A percentile compares a stretch with the other conserved stretches of the same genome.
Evolutionary conservation across 306 rosid genomes (phyloP).

Genomic region (Notholithocarpus densiflorus): DNA sequence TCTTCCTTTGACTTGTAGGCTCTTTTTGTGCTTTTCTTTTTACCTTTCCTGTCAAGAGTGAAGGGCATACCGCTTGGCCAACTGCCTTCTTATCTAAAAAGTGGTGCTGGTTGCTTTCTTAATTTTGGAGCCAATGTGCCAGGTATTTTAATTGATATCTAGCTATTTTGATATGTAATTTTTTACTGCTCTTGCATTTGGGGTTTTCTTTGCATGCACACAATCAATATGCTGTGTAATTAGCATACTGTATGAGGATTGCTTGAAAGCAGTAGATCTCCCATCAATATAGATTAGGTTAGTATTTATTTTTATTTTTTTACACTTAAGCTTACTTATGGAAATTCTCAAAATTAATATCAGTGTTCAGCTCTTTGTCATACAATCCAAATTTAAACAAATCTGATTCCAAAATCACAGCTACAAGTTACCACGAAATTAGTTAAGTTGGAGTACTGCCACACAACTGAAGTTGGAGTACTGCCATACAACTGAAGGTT

Average conservation of each 20-base stretch:
- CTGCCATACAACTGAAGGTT: not conserved
- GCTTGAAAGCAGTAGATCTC: not conserved
- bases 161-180: conserved; percentile 14
- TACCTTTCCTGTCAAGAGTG: conserved; percentile 69
- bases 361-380: not conserved
- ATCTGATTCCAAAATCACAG: not conserved
- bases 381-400: not conserved
- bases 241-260: not conserved
- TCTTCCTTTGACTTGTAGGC: conserved; percentile 47
- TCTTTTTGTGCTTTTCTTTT: conserved; percentile 65
- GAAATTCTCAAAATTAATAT: not conserved
- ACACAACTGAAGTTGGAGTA: not conserved
- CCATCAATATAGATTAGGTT: not conserved
- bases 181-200: not conserved
- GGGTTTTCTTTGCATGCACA: conserved; percentile 2
- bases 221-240: not conserved
- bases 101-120: conserved; percentile 76
- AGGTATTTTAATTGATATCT: conserved; percentile 37
- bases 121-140: conserved; percentile 55
- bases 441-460: not conserved
- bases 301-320: not conserved
- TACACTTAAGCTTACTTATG: not conserved
- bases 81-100: conserved; percentile 77
- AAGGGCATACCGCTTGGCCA: conserved; percentile 68
- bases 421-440: not conserved